Percentiles rank a stretch among this genome's conserved stretches.
Evolutionary conservation across 768 basidiomycete genomes (phyloP).

Genomic region (Tephrocybe sp.): DNA sequence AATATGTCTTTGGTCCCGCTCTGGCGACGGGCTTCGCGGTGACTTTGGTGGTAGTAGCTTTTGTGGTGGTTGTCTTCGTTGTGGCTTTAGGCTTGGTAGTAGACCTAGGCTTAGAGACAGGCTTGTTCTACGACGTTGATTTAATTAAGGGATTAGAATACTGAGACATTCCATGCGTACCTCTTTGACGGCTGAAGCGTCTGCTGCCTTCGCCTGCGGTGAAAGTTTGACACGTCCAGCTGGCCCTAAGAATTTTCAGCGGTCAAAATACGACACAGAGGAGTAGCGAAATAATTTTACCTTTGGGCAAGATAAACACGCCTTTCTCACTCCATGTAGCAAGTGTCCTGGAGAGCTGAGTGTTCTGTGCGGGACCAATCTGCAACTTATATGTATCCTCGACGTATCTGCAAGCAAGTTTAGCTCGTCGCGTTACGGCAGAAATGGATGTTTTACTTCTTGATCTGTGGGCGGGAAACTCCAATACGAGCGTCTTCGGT

Average conservation of each 20-base stretch:
- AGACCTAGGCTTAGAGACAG: slow-evolving; percentile 29
- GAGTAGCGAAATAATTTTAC: slow-evolving; percentile 32
- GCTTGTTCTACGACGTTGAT: slow-evolving; percentile 31
- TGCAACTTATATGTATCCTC: slow-evolving; percentile 81
- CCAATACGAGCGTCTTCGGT: slow-evolving; percentile 78
- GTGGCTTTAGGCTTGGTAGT: slow-evolving; percentile 22
- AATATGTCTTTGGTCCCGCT: slow-evolving; percentile 34
- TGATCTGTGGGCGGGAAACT: slow-evolving; percentile 89
- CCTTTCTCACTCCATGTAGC: slow-evolving; percentile 79
- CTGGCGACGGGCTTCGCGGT: slow-evolving; percentile 30
- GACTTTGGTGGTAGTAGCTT: slow-evolving; percentile 26
- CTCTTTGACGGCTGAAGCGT: slow-evolving; percentile 40
- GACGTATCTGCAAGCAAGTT: slow-evolving; percentile 59
- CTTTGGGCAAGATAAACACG: slow-evolving; percentile 87
- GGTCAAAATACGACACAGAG: neutral
- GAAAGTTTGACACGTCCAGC: slow-evolving; percentile 78
- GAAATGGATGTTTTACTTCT: slow-evolving; percentile 60
- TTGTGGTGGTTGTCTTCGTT: slow-evolving; percentile 23
- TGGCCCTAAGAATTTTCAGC: slow-evolving; percentile 38
- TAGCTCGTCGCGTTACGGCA: slow-evolving; percentile 12
- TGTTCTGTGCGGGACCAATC: slow-evolving; percentile 75
- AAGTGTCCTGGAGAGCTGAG: slow-evolving; percentile 81
- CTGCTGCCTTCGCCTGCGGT: slow-evolving; percentile 42
- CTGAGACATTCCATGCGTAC: slow-evolving; percentile 23
- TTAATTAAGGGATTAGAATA: slow-evolving; percentile 9